These are phyloP conservation scores for Geum urbanum DNA, from an alignment of 306 rosid species.

Conservation along the genomic window DNA sequence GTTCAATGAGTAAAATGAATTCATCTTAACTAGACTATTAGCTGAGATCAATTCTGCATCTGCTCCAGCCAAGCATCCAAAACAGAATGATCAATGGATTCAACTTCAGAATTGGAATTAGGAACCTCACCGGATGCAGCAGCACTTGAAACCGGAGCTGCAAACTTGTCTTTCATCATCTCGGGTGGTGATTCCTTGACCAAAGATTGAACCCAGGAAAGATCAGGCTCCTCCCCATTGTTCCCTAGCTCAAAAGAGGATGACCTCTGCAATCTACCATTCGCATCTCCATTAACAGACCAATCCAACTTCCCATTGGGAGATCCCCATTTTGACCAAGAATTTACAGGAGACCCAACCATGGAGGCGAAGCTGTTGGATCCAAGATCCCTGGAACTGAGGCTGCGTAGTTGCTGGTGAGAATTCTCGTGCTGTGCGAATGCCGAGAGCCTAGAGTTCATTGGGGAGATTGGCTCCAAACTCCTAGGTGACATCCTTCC, in stretches of 20 bases:
- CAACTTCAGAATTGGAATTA: constrained; percentile 54
- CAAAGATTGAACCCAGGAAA: constrained; percentile 84
- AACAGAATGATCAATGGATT: constrained; percentile 67
- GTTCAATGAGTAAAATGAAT: constrained; percentile 38
- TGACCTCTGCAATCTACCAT: constrained; percentile 40
- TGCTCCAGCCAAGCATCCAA: constrained; percentile 92
- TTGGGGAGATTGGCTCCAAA: constrained; percentile 70
- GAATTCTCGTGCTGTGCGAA: constrained; percentile 64
- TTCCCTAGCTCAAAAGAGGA: constrained; percentile 53
- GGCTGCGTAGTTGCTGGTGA: constrained; percentile 61
- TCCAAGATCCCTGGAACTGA: constrained; percentile 71
- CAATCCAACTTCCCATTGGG: constrained; percentile 66
- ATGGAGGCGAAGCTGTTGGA: constrained; percentile 39
- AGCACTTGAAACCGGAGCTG: constrained; percentile 37
- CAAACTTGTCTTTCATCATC: constrained; percentile 52
- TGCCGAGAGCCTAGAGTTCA: constrained; percentile 52
- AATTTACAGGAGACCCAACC: constrained; percentile 62
- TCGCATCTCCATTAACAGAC: constrained; percentile 56
- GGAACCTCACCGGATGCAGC: constrained; percentile 48
- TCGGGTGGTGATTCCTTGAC: constrained; percentile 88
- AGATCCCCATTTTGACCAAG: constrained; percentile 83
- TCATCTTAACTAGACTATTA: constrained; percentile 50
- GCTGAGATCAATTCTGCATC: constrained; percentile 84
- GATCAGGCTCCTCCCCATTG: constrained; percentile 80
- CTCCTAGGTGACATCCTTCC: constrained; percentile 90